These are phyloP conservation scores for Pestalotiopsis sp. DNA, from an alignment of 2,329 filamentous ascomycete species.

Conservation along the genomic window DNA sequence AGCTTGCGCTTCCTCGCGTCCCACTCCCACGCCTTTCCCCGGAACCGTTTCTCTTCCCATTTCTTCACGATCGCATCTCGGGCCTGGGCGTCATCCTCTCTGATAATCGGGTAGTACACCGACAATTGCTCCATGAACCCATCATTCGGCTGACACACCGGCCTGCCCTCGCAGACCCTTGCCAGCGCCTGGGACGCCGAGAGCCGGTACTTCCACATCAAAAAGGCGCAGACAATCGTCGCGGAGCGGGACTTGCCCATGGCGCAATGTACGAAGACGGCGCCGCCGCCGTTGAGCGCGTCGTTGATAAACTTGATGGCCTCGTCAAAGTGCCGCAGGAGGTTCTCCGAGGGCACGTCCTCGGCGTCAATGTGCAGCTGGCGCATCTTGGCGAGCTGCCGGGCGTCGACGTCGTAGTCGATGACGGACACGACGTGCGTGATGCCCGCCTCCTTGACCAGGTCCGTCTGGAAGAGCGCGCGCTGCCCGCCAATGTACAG, in stretches of 20 bases:
- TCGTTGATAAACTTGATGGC: not conserved
- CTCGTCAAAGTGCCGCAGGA: not conserved
- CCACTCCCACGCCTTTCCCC: constrained; percentile 4
- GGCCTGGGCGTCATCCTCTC: not conserved
- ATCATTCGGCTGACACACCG: constrained; percentile 2
- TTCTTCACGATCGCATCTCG: not conserved
- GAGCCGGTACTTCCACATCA: constrained; percentile 3
- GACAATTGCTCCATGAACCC: constrained; percentile 11
- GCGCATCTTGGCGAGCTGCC: not conserved
- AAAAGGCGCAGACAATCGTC: not conserved
- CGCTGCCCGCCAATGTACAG: constrained; percentile 9
- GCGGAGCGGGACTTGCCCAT: constrained; percentile 8
- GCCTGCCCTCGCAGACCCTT: not conserved
- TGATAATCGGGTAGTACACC: not conserved
- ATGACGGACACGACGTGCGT: constrained; percentile 8
- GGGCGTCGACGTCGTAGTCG: constrained; percentile 1
- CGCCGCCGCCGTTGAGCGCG: not conserved
- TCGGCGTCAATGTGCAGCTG: constrained; percentile 8
- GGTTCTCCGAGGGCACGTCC: not conserved
- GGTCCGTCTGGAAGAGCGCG: not conserved
- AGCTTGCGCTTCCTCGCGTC: not conserved
- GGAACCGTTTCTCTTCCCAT: not conserved
- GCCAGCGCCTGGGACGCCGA: not conserved
- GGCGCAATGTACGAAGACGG: constrained; percentile 5
- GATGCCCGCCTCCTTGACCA: not conserved